Conservation (phyloP, 495 filamentous ascomycete genomes). For the Haplographium delicatum region DNA sequence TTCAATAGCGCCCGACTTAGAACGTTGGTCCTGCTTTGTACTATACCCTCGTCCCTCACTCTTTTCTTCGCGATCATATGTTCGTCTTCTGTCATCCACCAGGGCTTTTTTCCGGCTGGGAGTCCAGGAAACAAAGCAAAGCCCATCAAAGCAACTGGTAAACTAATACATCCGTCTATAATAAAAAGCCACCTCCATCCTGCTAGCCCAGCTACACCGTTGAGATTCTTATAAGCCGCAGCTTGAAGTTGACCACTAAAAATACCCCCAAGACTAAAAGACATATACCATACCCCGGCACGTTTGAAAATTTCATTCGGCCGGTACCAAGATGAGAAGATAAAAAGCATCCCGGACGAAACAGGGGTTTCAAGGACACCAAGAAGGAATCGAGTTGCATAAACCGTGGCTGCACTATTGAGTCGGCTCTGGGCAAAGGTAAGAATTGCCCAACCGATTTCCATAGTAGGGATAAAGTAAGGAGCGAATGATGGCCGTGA, state of each 20-base stretch:
- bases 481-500: conserved; percentile 35
- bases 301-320: conserved; percentile 59
- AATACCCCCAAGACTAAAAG: conserved; percentile 41
- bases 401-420: conserved; percentile 41
- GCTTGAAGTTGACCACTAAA: conserved; percentile 49
- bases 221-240: conserved; percentile 43
- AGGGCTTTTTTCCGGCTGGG: conserved; percentile 43
- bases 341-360: conserved; percentile 59
- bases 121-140: conserved; percentile 54
- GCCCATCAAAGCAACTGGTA: conserved; percentile 53
- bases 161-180: conserved; percentile 33
- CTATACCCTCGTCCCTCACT: conserved; percentile 19
- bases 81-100: conserved; percentile 41
- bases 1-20: background rate
- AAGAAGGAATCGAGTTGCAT: conserved; percentile 62
- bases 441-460: conserved; percentile 52
- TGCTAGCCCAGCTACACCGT: conserved; percentile 43
- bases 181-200: conserved; percentile 50
- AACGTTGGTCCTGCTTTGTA: background rate
- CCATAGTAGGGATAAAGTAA: conserved; percentile 47
- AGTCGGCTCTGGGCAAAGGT: conserved; percentile 45
- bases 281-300: conserved; percentile 44
- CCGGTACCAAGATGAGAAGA: conserved; percentile 62
- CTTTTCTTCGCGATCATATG: conserved; percentile 37
- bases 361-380: conserved; percentile 53